These are phyloP conservation scores for Paramecium caudatum DNA, from an alignment of 73 alveolate species.

Conservation along the genomic window DNA sequence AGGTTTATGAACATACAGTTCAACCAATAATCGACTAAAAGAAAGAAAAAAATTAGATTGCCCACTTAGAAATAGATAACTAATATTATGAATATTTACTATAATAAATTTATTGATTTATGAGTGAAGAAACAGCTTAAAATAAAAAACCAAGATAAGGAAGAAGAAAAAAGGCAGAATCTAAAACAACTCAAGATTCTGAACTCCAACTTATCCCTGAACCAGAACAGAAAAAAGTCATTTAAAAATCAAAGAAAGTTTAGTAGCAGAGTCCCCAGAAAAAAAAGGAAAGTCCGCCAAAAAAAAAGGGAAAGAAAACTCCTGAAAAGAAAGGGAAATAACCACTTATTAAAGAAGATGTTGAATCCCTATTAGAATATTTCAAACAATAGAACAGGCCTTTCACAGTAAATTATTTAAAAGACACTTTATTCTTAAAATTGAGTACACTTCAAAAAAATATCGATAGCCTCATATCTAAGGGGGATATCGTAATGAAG, in stretches of 20 bases:
- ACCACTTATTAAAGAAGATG: conserved; percentile 50
- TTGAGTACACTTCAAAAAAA: neutral
- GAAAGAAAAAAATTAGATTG: too few species aligned
- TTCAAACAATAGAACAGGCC: conserved; percentile 48
- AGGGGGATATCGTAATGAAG: conserved; percentile 44
- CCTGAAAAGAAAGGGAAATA: conserved; percentile 49
- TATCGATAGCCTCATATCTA: conserved; percentile 20
- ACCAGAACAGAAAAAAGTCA: neutral
- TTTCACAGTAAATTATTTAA: conserved; percentile 34
- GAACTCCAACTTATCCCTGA: conserved; percentile 13
- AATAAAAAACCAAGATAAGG: neutral
- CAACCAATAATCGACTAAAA: too few species aligned
- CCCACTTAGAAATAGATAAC: too few species aligned
- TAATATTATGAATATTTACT: too few species aligned
- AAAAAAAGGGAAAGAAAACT: neutral
- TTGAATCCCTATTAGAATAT: conserved; percentile 47
- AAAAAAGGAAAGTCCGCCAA: too few species aligned
- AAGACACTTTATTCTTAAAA: conserved; percentile 58
- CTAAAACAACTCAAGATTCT: conserved; percentile 44
- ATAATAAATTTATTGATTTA: too few species aligned
- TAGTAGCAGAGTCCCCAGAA: conserved; percentile 22
- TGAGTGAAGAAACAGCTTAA: conserved; percentile 50
- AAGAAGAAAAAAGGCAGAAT: conserved; percentile 18
- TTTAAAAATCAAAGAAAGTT: neutral
- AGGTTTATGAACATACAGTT: too few species aligned